Base-by-base conservation (phyloP, 73 alveolate species). In the Blepharisma stoltei region DNA sequence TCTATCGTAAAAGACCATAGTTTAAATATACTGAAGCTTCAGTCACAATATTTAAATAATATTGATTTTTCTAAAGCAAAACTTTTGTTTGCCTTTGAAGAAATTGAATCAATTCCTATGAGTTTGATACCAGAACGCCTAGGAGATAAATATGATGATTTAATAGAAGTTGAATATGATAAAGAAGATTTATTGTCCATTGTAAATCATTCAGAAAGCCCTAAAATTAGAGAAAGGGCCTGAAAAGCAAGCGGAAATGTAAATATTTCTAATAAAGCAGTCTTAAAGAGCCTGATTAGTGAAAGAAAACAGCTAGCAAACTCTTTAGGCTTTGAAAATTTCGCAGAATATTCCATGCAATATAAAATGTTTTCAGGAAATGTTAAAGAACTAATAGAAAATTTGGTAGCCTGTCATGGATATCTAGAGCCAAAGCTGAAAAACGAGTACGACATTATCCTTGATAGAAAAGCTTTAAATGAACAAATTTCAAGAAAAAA, bases 241-340 rank as follows among this genome's bases (percentile, higher is more conserved):
- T 44, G 11, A n/a, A 14, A 3, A 43, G 60, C 69, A 1, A 23
- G 11, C 14, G 11, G 41, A 11, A 14, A n/a, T 9, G 14, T 46
- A 9, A 53, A 11, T 18, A 1, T 9, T 1, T 1, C n/a, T 1
- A 69, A 69, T 44, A 14, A 69, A 2, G 5, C 20, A 69, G 60
- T 69, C 23, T 43, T 69, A 9, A 20, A 69, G 0, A 43, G 27
- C 1, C 60, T 69, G 0, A 69, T 69, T 44, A n/a, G n/a, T 1
- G 45, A 11, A 9, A 18, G 79, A 14, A 18, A 69, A 1, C 25
- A 43, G 21, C n/a, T n/a, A 25, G 9, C 76, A 14, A 9, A 69
- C n/a, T 8, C 14, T n/a, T 53, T 69, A 11, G 79, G 79, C 41
- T 69, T 38, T 46, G 79, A 25, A n/a, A 69, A 69, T 46, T 69